Conservation (phyloP, 2,329 filamentous ascomycete genomes). For the Aspergillus sp. region DNA sequence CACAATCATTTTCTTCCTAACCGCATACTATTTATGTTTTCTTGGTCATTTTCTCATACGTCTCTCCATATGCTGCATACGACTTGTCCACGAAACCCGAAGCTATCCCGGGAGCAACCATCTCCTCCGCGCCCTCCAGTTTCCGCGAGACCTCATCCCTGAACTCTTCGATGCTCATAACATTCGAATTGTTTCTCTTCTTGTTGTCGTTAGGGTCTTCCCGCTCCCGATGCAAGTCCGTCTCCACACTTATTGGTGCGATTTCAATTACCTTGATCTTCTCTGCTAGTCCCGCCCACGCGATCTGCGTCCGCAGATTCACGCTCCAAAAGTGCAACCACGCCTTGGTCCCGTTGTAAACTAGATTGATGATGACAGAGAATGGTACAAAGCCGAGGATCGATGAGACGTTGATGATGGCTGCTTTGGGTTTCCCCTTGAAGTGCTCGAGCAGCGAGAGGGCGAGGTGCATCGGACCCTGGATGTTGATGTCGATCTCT, state of each 20-base stretch:
- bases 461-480: constrained; percentile 61
- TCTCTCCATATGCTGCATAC: constrained; percentile 47
- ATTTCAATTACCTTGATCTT: constrained; percentile 59
- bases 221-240: constrained; percentile 61
- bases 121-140: constrained; percentile 54
- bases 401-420: constrained; percentile 61
- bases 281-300: constrained; percentile 33
- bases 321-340: constrained; percentile 63
- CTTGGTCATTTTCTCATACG: constrained; percentile 30
- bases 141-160: constrained; percentile 53
- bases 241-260: constrained; percentile 59
- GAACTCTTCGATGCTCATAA: constrained; percentile 59
- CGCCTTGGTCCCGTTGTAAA: constrained; percentile 65
- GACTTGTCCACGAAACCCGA: constrained; percentile 50
- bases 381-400: constrained; percentile 59
- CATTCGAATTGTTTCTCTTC: constrained; percentile 56
- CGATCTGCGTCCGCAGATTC: constrained; percentile 58
- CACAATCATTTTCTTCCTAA: background rate
- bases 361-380: constrained; percentile 60
- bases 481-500: constrained; percentile 63
- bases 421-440: constrained; percentile 38
- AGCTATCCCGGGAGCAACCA: constrained; percentile 54
- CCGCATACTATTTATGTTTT: background rate
- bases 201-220: constrained; percentile 63
- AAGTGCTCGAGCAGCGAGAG: constrained; percentile 57